Conservation (phyloP, 257 asterid species). For the Cruciata laevipes region DNA sequence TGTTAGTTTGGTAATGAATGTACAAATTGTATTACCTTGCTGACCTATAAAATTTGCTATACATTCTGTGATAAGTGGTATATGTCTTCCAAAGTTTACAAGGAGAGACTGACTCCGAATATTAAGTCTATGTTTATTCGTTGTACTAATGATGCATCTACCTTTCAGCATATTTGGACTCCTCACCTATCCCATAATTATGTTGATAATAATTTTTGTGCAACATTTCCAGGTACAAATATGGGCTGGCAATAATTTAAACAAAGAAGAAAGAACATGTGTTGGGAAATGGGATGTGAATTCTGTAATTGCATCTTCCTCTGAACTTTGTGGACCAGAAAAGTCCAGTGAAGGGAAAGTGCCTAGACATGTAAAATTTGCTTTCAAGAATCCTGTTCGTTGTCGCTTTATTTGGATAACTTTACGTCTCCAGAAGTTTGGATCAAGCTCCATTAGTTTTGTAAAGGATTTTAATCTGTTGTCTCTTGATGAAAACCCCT, state of each 20-base stretch:
- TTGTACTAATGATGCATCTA: not conserved
- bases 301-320: slow-evolving; percentile 57
- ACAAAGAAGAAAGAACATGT: slow-evolving; percentile 78
- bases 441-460: slow-evolving; percentile 69
- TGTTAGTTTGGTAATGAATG: not conserved
- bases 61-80: not conserved
- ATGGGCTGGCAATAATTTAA: slow-evolving; percentile 81
- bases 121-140: not conserved
- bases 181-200: not conserved
- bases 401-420: slow-evolving; percentile 94
- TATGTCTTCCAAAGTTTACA: not conserved
- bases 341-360: slow-evolving; percentile 39
- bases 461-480: slow-evolving; percentile 59
- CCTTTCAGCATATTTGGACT: not conserved
- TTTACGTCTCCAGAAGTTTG: slow-evolving; percentile 63
- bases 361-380: slow-evolving; percentile 79
- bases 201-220: not conserved
- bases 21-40: not conserved
- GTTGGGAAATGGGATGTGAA: slow-evolving; percentile 91
- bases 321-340: slow-evolving; percentile 81
- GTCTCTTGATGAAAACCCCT: slow-evolving; percentile 88
- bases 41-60: not conserved
- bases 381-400: slow-evolving; percentile 68
- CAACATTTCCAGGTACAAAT: slow-evolving; percentile 67
- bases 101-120: not conserved